Conservation (phyloP, 306 rosid genomes). For the Malus sieversii region DNA sequence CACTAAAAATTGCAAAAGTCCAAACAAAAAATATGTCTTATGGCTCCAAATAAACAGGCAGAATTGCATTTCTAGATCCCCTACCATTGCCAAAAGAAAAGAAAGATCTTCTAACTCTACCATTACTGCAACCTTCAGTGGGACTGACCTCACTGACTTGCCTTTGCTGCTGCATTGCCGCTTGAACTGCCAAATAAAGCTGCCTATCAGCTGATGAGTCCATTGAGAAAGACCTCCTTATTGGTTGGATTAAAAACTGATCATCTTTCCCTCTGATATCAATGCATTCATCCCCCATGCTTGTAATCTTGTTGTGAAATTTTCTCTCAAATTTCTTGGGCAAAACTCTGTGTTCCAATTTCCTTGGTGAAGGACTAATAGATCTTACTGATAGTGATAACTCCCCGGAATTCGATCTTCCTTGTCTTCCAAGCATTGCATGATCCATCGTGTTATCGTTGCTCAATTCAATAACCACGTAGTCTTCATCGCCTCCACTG, state of each 20-base stretch:
- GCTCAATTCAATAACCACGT: constrained; percentile 74
- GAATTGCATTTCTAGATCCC: constrained; percentile 62
- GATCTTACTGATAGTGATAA: constrained; percentile 10
- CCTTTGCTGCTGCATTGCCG: constrained; percentile 44
- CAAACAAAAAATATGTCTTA: constrained; percentile 6
- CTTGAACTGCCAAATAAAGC: constrained; percentile 66
- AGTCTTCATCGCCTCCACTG: constrained; percentile 43
- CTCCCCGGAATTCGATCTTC: constrained; percentile 27
- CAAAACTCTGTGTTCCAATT: constrained; percentile 21
- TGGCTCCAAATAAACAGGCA: constrained; percentile 56
- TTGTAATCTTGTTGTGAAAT: constrained; percentile 48
- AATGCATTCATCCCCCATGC: constrained; percentile 92
- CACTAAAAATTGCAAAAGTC: constrained; percentile 18
- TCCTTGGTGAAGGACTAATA: constrained; percentile 38
- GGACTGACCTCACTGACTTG: constrained; percentile 35
- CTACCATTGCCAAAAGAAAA: constrained; percentile 77
- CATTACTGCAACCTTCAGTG: constrained; percentile 47
- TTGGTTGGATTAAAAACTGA: constrained; percentile 62
- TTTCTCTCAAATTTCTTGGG: constrained; percentile 38
- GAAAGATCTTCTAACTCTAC: constrained; percentile 59
- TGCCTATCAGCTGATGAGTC: constrained; percentile 77
- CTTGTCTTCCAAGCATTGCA: constrained; percentile 23
- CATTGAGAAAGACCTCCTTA: constrained; percentile 88
- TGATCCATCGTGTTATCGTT: constrained; percentile 16
- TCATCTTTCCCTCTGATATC: constrained; percentile 77